Conservation (phyloP, 352 stramenopile species). For the Globisporangium echinulatum region DNA sequence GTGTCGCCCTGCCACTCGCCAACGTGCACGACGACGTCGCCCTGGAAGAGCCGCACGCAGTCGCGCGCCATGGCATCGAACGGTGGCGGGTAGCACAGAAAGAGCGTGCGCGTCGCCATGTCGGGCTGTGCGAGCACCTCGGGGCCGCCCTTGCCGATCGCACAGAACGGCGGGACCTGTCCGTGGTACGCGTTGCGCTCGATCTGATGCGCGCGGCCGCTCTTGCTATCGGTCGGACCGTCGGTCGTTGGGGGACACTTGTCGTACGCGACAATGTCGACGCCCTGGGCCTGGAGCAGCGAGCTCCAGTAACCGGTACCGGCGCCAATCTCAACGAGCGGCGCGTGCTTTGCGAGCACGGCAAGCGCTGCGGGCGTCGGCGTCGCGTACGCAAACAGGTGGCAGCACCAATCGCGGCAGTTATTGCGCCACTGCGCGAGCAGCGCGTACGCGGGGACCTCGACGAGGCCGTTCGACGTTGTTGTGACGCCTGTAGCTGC, state of each 20-base stretch:
- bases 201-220: constrained; percentile 7
- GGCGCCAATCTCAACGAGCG: constrained; percentile 85
- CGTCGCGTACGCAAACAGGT: constrained; percentile 70
- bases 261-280: constrained; percentile 76
- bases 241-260: constrained; percentile 35
- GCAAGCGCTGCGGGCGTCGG: constrained; percentile 47
- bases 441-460: constrained; percentile 61
- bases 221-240: neutral
- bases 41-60: constrained; percentile 56
- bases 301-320: constrained; percentile 88
- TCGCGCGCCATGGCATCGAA: constrained; percentile 54
- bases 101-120: constrained; percentile 35
- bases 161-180: constrained; percentile 56
- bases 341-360: constrained; percentile 39
- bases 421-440: constrained; percentile 72
- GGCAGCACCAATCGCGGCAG: constrained; percentile 68
- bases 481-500: neutral
- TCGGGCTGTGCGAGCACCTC: constrained; percentile 43
- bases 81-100: constrained; percentile 70
- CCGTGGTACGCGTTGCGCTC: constrained; percentile 56
- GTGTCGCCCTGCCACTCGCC: constrained; percentile 81
- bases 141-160: constrained; percentile 43
- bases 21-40: constrained; percentile 56
- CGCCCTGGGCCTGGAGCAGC: constrained; percentile 49
- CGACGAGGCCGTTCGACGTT: constrained; percentile 18